Conservation (phyloP, 176 grass and related monocot genomes). For the Musa itinerans region DNA sequence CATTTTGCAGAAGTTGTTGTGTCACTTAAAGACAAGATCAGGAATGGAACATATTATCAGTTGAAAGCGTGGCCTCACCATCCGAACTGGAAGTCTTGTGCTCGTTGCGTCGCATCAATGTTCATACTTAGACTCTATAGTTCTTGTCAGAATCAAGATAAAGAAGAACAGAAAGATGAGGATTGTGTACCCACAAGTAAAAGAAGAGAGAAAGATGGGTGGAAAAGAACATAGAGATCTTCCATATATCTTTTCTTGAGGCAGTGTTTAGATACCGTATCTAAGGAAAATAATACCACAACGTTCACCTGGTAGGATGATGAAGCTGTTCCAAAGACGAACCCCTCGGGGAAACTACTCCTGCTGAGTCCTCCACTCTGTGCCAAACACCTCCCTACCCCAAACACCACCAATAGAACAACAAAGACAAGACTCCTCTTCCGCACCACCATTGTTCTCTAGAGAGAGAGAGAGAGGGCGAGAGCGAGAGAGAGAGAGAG, state of each 20-base stretch:
- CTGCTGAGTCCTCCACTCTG: constrained; percentile 39
- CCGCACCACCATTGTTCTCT: not conserved
- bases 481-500: not conserved
- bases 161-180: too few species aligned
- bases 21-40: not conserved
- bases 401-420: constrained; percentile 22
- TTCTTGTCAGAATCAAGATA: too few species aligned
- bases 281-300: not conserved
- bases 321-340: constrained; percentile 90
- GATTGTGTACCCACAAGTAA: too few species aligned
- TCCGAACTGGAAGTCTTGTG: constrained; percentile 15
- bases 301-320: constrained; percentile 64
- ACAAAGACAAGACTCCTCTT: not conserved
- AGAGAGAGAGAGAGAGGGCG: too few species aligned
- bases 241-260: not conserved
- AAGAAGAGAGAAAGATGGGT: too few species aligned
- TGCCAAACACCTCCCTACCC: constrained; percentile 25
- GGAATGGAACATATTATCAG: not conserved
- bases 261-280: too few species aligned
- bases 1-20: not conserved
- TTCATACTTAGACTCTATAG: not conserved
- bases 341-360: constrained; percentile 62
- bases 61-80: not conserved
- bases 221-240: not conserved
- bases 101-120: constrained; percentile 6